Percentiles rank a stretch among this genome's conserved stretches.
Conservation (phyloP, 768 basidiomycete genomes). For the Psilocybe cyanescens region DNA sequence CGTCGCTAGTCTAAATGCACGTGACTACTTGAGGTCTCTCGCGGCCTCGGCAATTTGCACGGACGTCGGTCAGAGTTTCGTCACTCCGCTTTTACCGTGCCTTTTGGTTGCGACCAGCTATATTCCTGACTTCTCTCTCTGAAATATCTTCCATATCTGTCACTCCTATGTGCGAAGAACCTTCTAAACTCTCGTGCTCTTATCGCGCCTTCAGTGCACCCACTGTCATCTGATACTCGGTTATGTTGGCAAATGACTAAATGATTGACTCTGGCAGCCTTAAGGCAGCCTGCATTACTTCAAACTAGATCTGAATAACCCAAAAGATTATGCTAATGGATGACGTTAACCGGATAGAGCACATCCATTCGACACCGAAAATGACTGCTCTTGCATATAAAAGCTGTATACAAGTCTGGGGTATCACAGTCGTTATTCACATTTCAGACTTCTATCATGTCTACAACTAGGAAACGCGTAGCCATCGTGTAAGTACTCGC, state of each 20-base stretch:
- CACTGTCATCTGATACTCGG: no score
- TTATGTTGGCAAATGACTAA: no score
- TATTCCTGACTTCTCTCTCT: background rate
- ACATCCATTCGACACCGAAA: background rate
- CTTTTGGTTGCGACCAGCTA: background rate
- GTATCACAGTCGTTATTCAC: background rate
- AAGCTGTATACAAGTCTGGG: background rate
- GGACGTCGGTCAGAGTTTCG: background rate
- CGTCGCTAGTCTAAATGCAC: background rate
- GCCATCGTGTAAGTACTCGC: conserved; percentile 19
- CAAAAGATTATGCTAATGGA: background rate
- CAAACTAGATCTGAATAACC: background rate
- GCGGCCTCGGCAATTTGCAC: background rate
- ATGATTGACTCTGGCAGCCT: no score
- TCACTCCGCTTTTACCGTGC: background rate
- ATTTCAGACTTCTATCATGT: background rate
- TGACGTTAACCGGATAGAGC: background rate
- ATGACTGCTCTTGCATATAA: no score
- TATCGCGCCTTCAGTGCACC: background rate
- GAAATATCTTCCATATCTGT: background rate
- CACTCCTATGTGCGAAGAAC: background rate
- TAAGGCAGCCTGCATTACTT: no score
- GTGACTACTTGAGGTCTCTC: background rate
- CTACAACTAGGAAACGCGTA: conserved; percentile 15
- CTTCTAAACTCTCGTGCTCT: background rate